Conservation (phyloP, 169 alveolate species). For the Cryptosporidium tyzzeri region DNA sequence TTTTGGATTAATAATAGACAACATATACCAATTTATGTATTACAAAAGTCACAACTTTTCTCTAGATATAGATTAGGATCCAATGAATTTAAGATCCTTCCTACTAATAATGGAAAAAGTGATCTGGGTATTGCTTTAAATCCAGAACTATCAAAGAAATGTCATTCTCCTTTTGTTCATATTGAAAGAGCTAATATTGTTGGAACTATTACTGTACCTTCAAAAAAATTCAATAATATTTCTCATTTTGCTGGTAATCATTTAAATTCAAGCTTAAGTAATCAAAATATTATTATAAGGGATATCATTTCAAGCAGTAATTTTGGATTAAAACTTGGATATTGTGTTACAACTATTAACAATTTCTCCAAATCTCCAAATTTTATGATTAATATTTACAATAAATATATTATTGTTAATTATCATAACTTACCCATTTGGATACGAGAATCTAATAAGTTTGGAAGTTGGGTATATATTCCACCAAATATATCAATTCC, state of each 20-base stretch:
- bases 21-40: constrained; percentile 30
- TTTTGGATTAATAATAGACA: constrained; percentile 65
- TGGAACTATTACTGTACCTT: constrained; percentile 57
- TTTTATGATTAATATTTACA: constrained; percentile 52
- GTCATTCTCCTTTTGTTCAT: constrained; percentile 34
- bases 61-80: constrained; percentile 55
- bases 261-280: background rate
- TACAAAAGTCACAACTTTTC: constrained; percentile 33
- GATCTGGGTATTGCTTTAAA: constrained; percentile 44
- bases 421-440: constrained; percentile 52
- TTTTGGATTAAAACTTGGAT: constrained; percentile 45
- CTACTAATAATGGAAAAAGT: constrained; percentile 45
- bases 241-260: background rate
- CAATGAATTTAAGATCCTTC: constrained; percentile 45
- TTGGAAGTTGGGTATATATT: constrained; percentile 33
- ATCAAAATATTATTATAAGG: background rate
- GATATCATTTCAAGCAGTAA: background rate
- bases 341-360: constrained; percentile 46
- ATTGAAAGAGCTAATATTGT: constrained; percentile 52
- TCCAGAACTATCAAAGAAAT: constrained; percentile 43
- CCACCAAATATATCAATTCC: constrained; percentile 60
- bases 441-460: constrained; percentile 13
- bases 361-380: constrained; percentile 21
- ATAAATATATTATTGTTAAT: constrained; percentile 36
- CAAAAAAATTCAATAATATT: background rate